Evolutionary conservation across 23 red algal genomes (phyloP).

Genomic region (Gracilaria vermiculophylla): DNA sequence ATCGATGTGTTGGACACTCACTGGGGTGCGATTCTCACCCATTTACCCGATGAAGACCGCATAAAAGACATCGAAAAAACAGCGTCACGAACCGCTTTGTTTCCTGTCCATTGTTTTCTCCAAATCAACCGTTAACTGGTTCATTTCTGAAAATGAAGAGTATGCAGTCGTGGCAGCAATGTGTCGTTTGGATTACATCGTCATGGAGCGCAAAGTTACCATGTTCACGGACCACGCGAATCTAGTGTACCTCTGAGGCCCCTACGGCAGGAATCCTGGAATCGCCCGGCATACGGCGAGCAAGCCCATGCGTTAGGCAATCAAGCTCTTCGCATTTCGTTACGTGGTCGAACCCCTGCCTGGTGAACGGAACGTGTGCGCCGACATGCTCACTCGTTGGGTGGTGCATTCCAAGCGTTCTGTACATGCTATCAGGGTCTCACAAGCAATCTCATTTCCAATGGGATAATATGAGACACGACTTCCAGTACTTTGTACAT

Average conservation of each 20-base stretch:
- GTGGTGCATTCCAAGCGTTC: neutral
- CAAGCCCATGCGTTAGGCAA: constrained; percentile 9
- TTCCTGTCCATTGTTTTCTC: constrained; percentile 24
- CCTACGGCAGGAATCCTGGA: neutral
- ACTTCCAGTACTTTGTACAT: neutral
- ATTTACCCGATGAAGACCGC: neutral
- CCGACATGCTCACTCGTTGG: constrained; percentile 21
- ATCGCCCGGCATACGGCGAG: constrained; percentile 10
- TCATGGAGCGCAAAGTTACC: neutral
- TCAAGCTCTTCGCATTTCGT: neutral
- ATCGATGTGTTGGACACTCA: constrained; percentile 35
- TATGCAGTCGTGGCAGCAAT: constrained; percentile 19
- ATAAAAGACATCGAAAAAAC: neutral
- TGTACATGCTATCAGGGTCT: too few relatives aligned
- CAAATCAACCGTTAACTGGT: neutral
- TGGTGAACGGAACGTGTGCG: constrained; percentile 15
- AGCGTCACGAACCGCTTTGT: constrained; percentile 31
- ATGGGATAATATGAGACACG: neutral
- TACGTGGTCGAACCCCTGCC: constrained; percentile 17
- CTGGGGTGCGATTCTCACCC: constrained; percentile 24
- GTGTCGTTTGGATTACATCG: neutral
- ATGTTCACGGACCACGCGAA: constrained; percentile 41
- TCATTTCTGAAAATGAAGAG: neutral
- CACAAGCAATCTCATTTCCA: neutral
- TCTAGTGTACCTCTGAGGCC: neutral